phyloP scores from a whole-genome alignment of 1,284 basidiomycete species.

The Trichosporon sp. region DNA sequence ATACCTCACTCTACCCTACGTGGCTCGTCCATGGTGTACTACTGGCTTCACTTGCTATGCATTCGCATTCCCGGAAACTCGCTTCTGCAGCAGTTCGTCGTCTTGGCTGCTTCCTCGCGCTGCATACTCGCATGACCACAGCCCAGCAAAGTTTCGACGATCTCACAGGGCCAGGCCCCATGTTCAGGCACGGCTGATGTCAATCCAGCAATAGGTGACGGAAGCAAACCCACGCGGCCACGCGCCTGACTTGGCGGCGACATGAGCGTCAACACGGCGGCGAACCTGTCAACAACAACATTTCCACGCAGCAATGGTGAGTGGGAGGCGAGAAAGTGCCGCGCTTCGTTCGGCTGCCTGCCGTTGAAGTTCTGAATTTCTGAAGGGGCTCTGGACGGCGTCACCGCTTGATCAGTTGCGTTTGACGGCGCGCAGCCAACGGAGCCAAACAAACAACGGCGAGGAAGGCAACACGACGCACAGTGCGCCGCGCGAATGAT shows the following conservation, averaged over 20 bases:
- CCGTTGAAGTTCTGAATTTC: no score
- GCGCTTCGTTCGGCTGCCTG: not conserved
- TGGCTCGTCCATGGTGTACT: conserved; percentile 17
- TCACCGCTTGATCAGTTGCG: not conserved
- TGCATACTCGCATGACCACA: not conserved
- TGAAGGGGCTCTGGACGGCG: no score
- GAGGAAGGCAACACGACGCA: not conserved
- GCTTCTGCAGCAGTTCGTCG: no score
- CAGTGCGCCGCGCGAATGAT: not conserved
- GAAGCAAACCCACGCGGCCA: not conserved
- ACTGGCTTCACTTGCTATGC: conserved; percentile 18
- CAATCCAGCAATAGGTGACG: not conserved
- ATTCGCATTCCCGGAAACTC: conserved; percentile 10
- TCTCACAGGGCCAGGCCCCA: not conserved
- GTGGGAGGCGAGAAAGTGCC: not conserved
- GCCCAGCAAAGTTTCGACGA: not conserved
- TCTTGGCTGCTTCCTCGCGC: not conserved
- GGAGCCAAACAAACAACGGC: not conserved
- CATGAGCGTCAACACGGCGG: not conserved
- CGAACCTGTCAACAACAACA: conserved; percentile 1
- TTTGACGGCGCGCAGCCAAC: not conserved
- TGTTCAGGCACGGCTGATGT: not conserved
- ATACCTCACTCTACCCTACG: not conserved
- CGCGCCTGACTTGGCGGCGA: not conserved
- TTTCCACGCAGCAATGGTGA: not conserved